Base-by-base conservation (phyloP, 2,329 filamentous ascomycete genomes). In the Curvularia sp. region DNA sequence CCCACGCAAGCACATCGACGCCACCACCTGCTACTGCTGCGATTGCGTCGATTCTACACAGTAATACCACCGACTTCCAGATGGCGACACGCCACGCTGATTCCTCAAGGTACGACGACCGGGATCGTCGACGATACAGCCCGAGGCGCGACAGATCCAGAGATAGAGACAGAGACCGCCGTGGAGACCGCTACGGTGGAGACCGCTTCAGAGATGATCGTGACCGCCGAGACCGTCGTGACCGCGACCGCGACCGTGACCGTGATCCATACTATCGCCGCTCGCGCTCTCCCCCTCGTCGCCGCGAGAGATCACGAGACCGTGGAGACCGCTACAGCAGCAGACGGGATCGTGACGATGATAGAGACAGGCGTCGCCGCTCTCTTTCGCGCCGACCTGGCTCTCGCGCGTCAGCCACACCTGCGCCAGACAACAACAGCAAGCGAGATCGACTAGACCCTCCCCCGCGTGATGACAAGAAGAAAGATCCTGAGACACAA, bases 281-380 rank as follows among this genome's bases (percentile, higher is more conserved):
- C 18, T 57, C 55, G 35, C 55, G 55, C 22, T 57, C 55, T 38
- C 49, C 38, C 28, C 50, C 55, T 49, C 49, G 49, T 35, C 55
- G 55, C 52, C 63, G 65, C 28, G 60, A 65, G 35, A 52, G 55
- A 18, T 61, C 57, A 28, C 58, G 65, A 55, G 56, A 58, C 41
- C 52, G 88, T 74, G 88, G 35, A 31, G 62, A 66, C 46, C 83
- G 88, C 75, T 87, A 90, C 35, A 49, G 33, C 70, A 87, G 88
- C 70, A 87, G 88, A 74, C 80, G 80, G 46, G 66, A 88, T 74
- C 56, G 56, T 53, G 83, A 88, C 75, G 88, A 91, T 69, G 88
- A 88, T 74, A 79, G 81, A 70, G 87, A 88, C 75, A 79, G 80
- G 71, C 88, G 88, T 81, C 84, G 90, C 92, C 78, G 89, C 88